Evolutionary conservation across 768 basidiomycete species (phyloP), one percentile per base, ranked within the genome.

Genomic region (Hypsizygus marmoreus): DNA sequence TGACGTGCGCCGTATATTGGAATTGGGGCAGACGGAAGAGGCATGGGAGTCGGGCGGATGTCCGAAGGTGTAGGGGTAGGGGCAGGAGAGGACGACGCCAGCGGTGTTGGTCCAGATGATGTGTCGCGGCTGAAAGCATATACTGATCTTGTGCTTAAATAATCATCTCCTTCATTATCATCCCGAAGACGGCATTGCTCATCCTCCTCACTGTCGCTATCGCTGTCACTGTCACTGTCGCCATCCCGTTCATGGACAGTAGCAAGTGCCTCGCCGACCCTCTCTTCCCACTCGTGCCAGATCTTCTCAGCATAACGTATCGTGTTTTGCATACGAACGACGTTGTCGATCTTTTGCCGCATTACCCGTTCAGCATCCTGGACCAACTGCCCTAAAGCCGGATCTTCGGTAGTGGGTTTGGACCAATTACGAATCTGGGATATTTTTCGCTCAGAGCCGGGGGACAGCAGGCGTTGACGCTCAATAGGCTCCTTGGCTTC

Each of bases 281-380:
- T 84, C 59, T 90, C 88, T 67, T 97, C 88, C 95, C 95, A 98
- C 68, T 98, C 97, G 57, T 88, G 87, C 72, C 95, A 85, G 23
- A 97, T 90, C 71, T 95, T 95, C 73, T 98, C 97, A 30, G 93
- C 86, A 66, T 98, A 98, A 43, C 91, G 78, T 56, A 99, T 94
- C 14, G 94, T 97, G 61, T 95, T 97, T 67, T 95, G 91, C 84
- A 99, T 84, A 29, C 97, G 84, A 51, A 92, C 88, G 38, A 97
- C 91, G 54, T 88, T 93, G 65, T 95, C 94, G 52, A 94, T 81
- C 75, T 99, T 99, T 67, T 91, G 86, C 24, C 91, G 77, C 79
- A 95, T 89, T 39, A 95, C 77, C 26, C 90, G 82, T 55, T 95
- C 93, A 6, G 86, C 86, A 60, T 98, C 95, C 56, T 89, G 82